Conservation (phyloP, 768 basidiomycete genomes). For the Leccinum uliginosum region DNA sequence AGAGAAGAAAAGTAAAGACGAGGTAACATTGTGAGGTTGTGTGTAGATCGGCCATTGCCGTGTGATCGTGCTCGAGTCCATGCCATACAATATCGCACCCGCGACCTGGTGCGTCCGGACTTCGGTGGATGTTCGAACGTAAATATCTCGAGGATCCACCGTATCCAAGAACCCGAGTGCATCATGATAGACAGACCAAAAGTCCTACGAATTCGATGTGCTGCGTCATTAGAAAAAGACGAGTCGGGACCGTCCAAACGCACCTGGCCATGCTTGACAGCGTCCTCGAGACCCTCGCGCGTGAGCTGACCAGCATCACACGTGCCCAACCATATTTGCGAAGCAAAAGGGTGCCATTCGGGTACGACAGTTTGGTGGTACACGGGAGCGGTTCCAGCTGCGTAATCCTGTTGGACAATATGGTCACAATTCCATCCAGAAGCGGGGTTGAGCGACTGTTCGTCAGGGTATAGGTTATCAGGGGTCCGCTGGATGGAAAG, state of each 20-base stretch:
- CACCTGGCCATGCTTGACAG: slow-evolving; percentile 38
- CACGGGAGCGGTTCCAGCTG: slow-evolving; percentile 33
- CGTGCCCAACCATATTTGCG: slow-evolving; percentile 43
- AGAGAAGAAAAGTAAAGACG: not conserved
- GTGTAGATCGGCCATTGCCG: slow-evolving; percentile 37
- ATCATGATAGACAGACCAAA: slow-evolving; percentile 41
- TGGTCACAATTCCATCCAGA: slow-evolving; percentile 40
- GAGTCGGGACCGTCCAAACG: not conserved
- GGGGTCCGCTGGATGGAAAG: slow-evolving; percentile 37
- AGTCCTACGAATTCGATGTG: slow-evolving; percentile 34
- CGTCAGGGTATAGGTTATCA: slow-evolving; percentile 44
- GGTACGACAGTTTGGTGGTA: slow-evolving; percentile 39
- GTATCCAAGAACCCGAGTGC: slow-evolving; percentile 34
- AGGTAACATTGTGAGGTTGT: slow-evolving; percentile 39
- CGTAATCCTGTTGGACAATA: slow-evolving; percentile 37
- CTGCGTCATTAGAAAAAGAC: not conserved
- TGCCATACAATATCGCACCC: slow-evolving; percentile 41
- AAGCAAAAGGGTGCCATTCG: slow-evolving; percentile 40
- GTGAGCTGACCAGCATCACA: slow-evolving; percentile 48
- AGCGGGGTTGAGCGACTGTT: slow-evolving; percentile 36
- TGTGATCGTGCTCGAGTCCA: slow-evolving; percentile 34
- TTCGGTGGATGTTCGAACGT: slow-evolving; percentile 41
- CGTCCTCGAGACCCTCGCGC: slow-evolving; percentile 39
- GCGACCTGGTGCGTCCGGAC: slow-evolving; percentile 47
- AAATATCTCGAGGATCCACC: slow-evolving; percentile 36